Evolutionary conservation across 805 yeast genomes (phyloP).

Genomic region (Tetrapisispora iriomotensis): DNA sequence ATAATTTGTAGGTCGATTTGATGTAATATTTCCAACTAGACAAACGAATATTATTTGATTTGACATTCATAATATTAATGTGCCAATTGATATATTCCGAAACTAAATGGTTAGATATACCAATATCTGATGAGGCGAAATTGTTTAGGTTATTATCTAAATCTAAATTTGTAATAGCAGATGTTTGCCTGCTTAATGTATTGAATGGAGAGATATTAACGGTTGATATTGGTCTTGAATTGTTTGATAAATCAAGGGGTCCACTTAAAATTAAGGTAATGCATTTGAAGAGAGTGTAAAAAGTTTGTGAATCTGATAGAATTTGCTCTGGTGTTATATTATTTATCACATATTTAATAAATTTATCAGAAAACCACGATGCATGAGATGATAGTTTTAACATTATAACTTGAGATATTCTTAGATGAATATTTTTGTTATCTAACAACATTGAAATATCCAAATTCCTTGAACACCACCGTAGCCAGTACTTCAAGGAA

Average conservation of each 20-base stretch:
- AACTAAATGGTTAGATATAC: slow-evolving; percentile 3
- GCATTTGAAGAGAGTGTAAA: slow-evolving; percentile 20
- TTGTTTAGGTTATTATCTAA: not conserved
- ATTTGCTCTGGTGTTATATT: not conserved
- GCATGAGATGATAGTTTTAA: slow-evolving; percentile 15
- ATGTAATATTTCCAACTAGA: slow-evolving; percentile 25
- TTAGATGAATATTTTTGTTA: slow-evolving; percentile 6
- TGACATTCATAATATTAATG: slow-evolving; percentile 9
- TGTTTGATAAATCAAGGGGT: not conserved
- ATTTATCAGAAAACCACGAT: slow-evolving; percentile 12
- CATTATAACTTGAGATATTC: slow-evolving; percentile 18
- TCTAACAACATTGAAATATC: slow-evolving; percentile 8
- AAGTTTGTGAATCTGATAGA: slow-evolving; percentile 8
- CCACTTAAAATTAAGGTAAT: slow-evolving; percentile 13
- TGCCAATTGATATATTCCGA: slow-evolving; percentile 16
- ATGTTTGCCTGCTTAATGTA: slow-evolving; percentile 1
- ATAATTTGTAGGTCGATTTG: slow-evolving; percentile 18
- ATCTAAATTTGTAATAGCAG: not conserved
- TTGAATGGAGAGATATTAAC: slow-evolving; percentile 1
- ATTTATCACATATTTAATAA: slow-evolving; percentile 7
- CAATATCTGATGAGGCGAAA: not conserved
- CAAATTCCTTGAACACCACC: slow-evolving; percentile 19
- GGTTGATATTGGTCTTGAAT: not conserved
- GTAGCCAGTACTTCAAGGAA: slow-evolving; percentile 19
- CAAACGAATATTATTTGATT: slow-evolving; percentile 6